phyloP scores from a whole-genome alignment of 768 basidiomycete genomes.

The Mrakia blollopis region DNA sequence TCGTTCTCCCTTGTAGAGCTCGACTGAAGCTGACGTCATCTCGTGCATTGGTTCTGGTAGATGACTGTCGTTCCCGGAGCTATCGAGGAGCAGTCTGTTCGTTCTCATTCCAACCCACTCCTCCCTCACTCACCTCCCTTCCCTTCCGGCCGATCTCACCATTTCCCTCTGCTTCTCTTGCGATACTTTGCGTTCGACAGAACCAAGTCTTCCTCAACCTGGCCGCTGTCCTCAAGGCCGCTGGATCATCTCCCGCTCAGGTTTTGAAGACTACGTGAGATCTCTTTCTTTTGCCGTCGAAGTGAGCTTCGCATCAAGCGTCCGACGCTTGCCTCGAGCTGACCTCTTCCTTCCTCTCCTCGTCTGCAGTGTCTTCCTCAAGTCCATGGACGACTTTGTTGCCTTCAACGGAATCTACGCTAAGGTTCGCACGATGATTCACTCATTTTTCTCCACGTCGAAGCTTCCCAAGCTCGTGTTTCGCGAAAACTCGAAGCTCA shows the following conservation, averaged over 20 bases:
- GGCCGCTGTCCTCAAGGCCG: constrained; percentile 72
- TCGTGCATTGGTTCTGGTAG: background rate
- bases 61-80: constrained; percentile 10
- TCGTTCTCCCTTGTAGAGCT: too few species aligned
- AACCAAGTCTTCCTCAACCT: constrained; percentile 82
- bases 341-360: background rate
- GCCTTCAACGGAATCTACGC: constrained; percentile 34
- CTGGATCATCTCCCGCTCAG: constrained; percentile 68
- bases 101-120: background rate
- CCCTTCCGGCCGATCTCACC: background rate
- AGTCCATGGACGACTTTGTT: constrained; percentile 82
- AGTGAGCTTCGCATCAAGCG: background rate
- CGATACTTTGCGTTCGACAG: constrained; percentile 36
- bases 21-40: background rate
- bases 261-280: constrained; percentile 89
- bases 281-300: background rate
- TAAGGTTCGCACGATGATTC: background rate
- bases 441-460: background rate
- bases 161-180: background rate
- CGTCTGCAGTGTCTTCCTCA: constrained; percentile 62
- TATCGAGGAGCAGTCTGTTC: constrained; percentile 26
- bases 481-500: background rate
- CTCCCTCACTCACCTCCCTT: background rate
- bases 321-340: background rate
- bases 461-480: background rate